A percentile compares a stretch with the other conserved stretches of the same genome.
Evolutionary conservation across 495 filamentous ascomycete species (phyloP).

Genomic region (Pyrenula massariospora): DNA sequence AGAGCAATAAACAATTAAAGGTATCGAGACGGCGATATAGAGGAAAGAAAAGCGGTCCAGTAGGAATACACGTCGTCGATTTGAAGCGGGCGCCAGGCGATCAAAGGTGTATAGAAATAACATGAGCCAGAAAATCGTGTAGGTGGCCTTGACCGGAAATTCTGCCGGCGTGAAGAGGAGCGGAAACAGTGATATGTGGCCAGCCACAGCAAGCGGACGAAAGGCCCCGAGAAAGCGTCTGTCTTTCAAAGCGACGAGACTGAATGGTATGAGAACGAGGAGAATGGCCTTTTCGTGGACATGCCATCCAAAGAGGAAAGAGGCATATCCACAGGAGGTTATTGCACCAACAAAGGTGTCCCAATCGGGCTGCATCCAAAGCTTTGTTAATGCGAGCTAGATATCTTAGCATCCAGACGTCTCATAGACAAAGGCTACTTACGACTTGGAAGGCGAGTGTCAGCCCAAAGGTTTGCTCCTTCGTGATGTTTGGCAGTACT

Average conservation of each 20-base stretch:
- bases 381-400: slow-evolving; percentile 63
- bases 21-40: slow-evolving; percentile 80
- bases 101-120: slow-evolving; percentile 81
- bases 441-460: slow-evolving; percentile 76
- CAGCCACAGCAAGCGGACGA: slow-evolving; percentile 79
- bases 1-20: slow-evolving; percentile 80
- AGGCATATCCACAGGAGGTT: slow-evolving; percentile 91
- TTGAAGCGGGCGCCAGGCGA: slow-evolving; percentile 69
- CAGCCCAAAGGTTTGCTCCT: slow-evolving; percentile 65
- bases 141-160: slow-evolving; percentile 84
- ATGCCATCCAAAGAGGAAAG: slow-evolving; percentile 97
- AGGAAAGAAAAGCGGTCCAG: slow-evolving; percentile 82
- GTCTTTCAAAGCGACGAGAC: slow-evolving; percentile 84
- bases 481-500: slow-evolving; percentile 75
- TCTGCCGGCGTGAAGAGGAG: slow-evolving; percentile 85
- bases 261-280: slow-evolving; percentile 90
- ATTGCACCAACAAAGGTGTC: slow-evolving; percentile 80
- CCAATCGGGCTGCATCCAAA: slow-evolving; percentile 73
- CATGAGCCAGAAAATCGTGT: slow-evolving; percentile 86
- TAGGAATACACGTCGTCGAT: slow-evolving; percentile 64
- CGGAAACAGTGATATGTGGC: slow-evolving; percentile 91
- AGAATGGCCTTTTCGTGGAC: slow-evolving; percentile 97
- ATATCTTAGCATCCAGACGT: slow-evolving; percentile 6
- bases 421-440: slow-evolving; percentile 13
- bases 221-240: slow-evolving; percentile 87